A percentile compares a stretch with the other conserved stretches of the same genome.
These are phyloP conservation scores for Trypanosoma vivax DNA, from an alignment of 208 protist genomes.

Conservation along the genomic window DNA sequence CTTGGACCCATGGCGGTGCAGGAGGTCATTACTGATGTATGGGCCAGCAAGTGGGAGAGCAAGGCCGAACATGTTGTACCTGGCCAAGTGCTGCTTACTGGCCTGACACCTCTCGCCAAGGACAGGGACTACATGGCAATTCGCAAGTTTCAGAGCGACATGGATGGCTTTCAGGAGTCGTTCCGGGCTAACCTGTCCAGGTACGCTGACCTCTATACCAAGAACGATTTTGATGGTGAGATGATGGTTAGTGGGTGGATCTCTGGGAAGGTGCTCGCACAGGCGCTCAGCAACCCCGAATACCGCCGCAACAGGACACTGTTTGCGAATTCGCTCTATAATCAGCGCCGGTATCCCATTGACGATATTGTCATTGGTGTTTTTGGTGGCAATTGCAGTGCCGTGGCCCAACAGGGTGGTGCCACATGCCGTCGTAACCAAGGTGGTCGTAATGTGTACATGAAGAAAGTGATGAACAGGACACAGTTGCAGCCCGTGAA, in stretches of 20 bases:
- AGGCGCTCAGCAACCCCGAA: background rate
- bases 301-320: background rate
- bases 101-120: background rate
- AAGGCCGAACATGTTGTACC: background rate
- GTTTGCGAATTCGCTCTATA: constrained; percentile 19
- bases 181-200: too few relatives aligned
- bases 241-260: constrained; percentile 3
- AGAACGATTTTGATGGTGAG: constrained; percentile 16
- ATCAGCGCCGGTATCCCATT: constrained; percentile 16
- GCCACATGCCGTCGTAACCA: constrained; percentile 14
- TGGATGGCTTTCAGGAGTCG: background rate
- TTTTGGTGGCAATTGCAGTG: constrained; percentile 13
- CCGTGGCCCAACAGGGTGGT: background rate
- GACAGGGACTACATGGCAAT: background rate
- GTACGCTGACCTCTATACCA: constrained; percentile 5
- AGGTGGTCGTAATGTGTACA: constrained; percentile 9
- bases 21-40: background rate
- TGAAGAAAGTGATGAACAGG: constrained; percentile 3
- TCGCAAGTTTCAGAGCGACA: background rate
- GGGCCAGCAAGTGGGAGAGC: background rate
- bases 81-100: background rate
- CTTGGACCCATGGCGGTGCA: background rate
- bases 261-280: background rate
- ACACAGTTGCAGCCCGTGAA: background rate
- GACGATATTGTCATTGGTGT: constrained; percentile 20